Evolutionary conservation across 108 stramenopile species (phyloP), one percentile per base, ranked within the genome.

Genomic region (Fragilaria crotonensis): DNA sequence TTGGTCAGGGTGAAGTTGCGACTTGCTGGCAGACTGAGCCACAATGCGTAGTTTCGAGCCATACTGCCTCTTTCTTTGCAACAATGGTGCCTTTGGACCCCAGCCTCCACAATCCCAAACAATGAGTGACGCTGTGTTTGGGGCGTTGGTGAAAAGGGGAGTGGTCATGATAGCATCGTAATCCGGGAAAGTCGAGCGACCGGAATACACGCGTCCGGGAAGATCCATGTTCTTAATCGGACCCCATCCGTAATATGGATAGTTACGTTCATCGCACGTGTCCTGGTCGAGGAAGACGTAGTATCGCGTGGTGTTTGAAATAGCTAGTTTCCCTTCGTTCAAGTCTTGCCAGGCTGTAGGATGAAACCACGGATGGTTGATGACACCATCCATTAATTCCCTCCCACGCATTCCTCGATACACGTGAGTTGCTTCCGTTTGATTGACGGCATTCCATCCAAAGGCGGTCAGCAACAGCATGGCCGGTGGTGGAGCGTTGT

Each of bases 331-430:
- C 19, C 56, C 31, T n/a, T 27, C 36, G 2, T 47, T n/a, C 30
- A 67, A 22, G 19, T 70, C 64, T 25, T 62, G 61, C 69, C 68
- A 78, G 4, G 31, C 59, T 1, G 68, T 63, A 9, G 77, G 72
- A 45, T 73, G 56, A 30, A 66, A 78, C 48, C 48, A 63, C 0
- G 77, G 77, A 63, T 78, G 77, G 23, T 78, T 70, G 23, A 67
- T 46, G 4, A 78, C 28, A 0, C 55, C 77, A 4, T 61, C 4
- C 21, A 59, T 48, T 3, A 72, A 1, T 23, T 51, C 54, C 5
- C 70, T 59, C 26, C n/a, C 28, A 0, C 62, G 54, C 26, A 33
- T 29, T 1, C 22, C 5, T 19, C 63, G 62, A 32, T 45, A 5
- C 23, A 36, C 55, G 3, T 2, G 27, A 2, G 45, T 7, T 4